phyloP scores from a whole-genome alignment of 352 stramenopile genomes.

The Globisporangium abappressorium region DNA sequence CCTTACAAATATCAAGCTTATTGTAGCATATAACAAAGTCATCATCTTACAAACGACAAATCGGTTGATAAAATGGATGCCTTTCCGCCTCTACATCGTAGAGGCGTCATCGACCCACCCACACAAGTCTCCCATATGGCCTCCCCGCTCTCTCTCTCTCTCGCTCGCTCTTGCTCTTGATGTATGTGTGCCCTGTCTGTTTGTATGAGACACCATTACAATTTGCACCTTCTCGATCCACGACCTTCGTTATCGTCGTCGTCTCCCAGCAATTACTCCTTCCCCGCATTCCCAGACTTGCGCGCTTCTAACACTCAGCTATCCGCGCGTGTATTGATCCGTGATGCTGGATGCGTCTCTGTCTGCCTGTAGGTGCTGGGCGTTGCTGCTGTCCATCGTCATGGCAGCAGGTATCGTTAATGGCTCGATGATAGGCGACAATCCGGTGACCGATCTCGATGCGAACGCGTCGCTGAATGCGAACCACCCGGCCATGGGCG shows the following conservation, averaged over 20 bases:
- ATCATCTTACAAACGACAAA: too few species aligned
- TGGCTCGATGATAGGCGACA: conserved; percentile 23
- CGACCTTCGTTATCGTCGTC: not conserved
- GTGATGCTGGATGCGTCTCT: not conserved
- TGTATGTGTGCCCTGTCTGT: too few species aligned
- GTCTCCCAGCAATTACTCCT: not conserved
- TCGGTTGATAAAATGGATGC: too few species aligned
- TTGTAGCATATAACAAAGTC: too few species aligned
- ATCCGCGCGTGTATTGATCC: not conserved
- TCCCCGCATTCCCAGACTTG: not conserved
- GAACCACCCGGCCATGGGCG: conserved; percentile 7
- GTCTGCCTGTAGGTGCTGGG: not conserved
- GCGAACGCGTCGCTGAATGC: conserved; percentile 6
- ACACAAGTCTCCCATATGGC: too few species aligned
- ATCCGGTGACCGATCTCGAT: conserved; percentile 4
- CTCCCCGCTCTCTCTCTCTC: too few species aligned
- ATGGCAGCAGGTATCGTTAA: conserved; percentile 20
- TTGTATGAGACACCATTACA: not conserved
- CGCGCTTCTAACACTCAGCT: not conserved
- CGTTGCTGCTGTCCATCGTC: not conserved
- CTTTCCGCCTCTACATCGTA: too few species aligned
- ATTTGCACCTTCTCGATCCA: not conserved
- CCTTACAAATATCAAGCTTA: too few species aligned
- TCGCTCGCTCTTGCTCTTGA: too few species aligned
- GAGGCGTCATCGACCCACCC: too few species aligned